These are phyloP conservation scores for Marsdenia floribunda DNA, from an alignment of 257 asterid species.

Conservation along the genomic window DNA sequence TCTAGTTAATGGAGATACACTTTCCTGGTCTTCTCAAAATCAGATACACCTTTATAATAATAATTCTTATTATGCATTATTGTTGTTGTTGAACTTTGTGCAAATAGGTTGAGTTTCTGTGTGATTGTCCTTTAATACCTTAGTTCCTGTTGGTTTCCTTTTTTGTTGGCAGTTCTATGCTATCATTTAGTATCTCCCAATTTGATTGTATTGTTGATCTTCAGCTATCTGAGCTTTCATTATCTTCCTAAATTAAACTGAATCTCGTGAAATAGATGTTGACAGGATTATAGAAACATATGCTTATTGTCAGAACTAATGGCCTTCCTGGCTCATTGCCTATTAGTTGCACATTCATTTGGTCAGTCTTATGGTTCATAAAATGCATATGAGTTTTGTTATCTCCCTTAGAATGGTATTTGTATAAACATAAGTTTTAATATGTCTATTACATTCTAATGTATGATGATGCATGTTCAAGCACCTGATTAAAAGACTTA, in stretches of 20 bases:
- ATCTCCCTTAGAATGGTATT: not conserved
- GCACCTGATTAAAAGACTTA: not conserved
- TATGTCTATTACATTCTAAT: not conserved
- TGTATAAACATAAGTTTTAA: not conserved
- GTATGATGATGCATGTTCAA: not conserved
- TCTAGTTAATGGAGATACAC: not conserved
- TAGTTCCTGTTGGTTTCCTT: not conserved
- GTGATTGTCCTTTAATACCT: not conserved
- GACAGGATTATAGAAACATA: not conserved
- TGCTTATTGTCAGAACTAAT: not conserved
- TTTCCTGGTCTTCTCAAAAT: not conserved
- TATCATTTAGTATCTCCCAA: not conserved
- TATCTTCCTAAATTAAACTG: not conserved
- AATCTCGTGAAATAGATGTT: not conserved
- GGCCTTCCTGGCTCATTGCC: not conserved
- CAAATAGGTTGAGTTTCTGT: not conserved
- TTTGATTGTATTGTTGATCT: not conserved
- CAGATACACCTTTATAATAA: not conserved
- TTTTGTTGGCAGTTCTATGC: not conserved
- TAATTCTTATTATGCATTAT: too few relatives aligned
- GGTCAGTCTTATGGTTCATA: not conserved
- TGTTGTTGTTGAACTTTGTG: not conserved
- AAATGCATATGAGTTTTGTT: not conserved
- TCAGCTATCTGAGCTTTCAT: not conserved
- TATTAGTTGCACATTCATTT: not conserved